A percentile compares a stretch with the other conserved stretches of the same genome.
Evolutionary conservation across 805 yeast genomes (phyloP).

Genomic region (Priceomyces medius): DNA sequence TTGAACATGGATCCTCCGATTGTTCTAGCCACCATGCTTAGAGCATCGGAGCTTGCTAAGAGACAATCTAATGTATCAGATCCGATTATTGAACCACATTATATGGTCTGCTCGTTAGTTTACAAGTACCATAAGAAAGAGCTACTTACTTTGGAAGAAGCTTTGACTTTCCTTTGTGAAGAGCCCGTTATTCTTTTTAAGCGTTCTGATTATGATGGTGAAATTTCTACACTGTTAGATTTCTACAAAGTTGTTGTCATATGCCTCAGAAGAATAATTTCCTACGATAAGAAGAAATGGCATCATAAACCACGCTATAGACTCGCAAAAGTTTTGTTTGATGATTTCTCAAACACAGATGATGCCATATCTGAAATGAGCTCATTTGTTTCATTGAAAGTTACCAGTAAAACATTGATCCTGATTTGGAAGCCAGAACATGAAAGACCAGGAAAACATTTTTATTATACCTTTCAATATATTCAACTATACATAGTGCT

Average conservation of each 20-base stretch:
- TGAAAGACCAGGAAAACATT: conserved; percentile 93
- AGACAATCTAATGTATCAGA: conserved; percentile 45
- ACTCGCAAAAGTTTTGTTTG: conserved; percentile 59
- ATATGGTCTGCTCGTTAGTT: conserved; percentile 54
- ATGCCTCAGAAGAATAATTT: conserved; percentile 46
- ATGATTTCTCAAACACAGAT: conserved; percentile 50
- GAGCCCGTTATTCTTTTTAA: conserved; percentile 30
- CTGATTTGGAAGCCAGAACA: conserved; percentile 91
- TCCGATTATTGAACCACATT: conserved; percentile 75
- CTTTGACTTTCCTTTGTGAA: conserved; percentile 35
- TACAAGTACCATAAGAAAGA: conserved; percentile 53
- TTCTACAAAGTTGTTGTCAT: conserved; percentile 43
- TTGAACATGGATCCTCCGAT: conserved; percentile 28
- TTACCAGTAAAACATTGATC: conserved; percentile 68
- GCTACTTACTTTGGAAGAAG: conserved; percentile 34
- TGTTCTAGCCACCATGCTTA: conserved; percentile 42
- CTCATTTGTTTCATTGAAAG: conserved; percentile 59
- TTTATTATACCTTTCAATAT: conserved; percentile 71
- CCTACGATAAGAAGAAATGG: conserved; percentile 82
- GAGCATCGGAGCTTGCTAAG: conserved; percentile 46
- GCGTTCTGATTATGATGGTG: background rate
- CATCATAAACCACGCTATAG: conserved; percentile 82
- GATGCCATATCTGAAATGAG: conserved; percentile 67
- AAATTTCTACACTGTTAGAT: conserved; percentile 14
- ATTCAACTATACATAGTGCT: conserved; percentile 61